A percentile compares a stretch with the other conserved stretches of the same genome.
Conservation (phyloP, 2,329 filamentous ascomycete species). For the Davidsoniella australis region DNA sequence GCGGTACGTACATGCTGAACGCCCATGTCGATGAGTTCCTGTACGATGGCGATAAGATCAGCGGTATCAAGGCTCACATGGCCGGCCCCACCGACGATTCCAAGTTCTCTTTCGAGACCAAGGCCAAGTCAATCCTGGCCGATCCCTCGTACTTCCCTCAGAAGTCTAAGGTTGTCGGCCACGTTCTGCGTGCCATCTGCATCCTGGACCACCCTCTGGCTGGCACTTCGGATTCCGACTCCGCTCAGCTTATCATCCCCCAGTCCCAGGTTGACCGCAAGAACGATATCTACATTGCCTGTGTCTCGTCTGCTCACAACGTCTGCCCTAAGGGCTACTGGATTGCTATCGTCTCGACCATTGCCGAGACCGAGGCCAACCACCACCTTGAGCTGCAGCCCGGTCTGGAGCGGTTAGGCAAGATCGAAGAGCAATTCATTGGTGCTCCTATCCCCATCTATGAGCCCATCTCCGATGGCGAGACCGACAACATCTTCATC, state of each 20-base stretch:
- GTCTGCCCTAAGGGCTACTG: conserved; percentile 99
- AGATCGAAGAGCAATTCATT: conserved; percentile 96
- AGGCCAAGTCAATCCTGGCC: conserved; percentile 86
- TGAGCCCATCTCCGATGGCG: conserved; percentile 69
- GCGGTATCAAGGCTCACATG: conserved; percentile 96
- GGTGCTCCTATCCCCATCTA: conserved; percentile 82
- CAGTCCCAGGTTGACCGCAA: conserved; percentile 94
- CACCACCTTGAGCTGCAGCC: conserved; percentile 90
- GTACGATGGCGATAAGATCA: conserved; percentile 72
- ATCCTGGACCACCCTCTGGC: conserved; percentile 89
- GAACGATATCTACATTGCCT: conserved; percentile 94
- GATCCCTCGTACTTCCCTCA: conserved; percentile 92
- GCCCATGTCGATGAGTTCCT: conserved; percentile 79
- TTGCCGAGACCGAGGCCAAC: conserved; percentile 80
- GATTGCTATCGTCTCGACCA: conserved; percentile 94
- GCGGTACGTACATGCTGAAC: conserved; percentile 98
- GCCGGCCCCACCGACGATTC: conserved; percentile 53
- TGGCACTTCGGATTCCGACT: conserved; percentile 78
- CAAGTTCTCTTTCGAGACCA: conserved; percentile 80
- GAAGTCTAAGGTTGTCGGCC: conserved; percentile 75
- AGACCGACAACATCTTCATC: conserved; percentile 84
- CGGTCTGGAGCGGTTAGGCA: conserved; percentile 78
- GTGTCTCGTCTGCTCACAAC: conserved; percentile 89
- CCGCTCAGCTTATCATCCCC: conserved; percentile 87
- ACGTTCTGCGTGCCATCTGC: conserved; percentile 92